Base-by-base conservation (phyloP, 1,284 basidiomycete genomes). In the Wolfiporia cocos region DNA sequence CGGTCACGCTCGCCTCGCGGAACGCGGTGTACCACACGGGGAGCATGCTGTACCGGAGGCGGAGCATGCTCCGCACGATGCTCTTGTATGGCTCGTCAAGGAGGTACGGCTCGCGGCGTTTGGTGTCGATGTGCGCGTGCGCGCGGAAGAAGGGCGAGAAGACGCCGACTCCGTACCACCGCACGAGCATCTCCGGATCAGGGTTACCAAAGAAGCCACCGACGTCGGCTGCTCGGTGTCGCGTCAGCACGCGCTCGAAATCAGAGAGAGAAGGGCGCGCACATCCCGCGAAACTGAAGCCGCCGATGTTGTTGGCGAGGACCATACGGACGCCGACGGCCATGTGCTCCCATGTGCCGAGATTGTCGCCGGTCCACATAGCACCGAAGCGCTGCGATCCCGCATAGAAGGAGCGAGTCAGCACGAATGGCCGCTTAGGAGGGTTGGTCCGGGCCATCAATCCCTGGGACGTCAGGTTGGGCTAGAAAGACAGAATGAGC, bases 181-280 rank as follows among this genome's bases (percentile, higher is more conserved):
- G 78, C 6, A 95, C 84, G 22, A 99, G 82, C 80, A 98, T 92
- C 60, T 99, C 95, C 1, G 85, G 74, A 30, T 85, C 77, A 0
- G 96, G 95, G 64, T 99, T 96, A 37, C 95, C 95, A 59, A 99
- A 99, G 81, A 98, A 99, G 14, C 95, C 95, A 30, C 95, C 94
- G 37, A 98, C 91, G 57, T 99, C 95, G 44, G 95, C 91, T 94
- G 53, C 5, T 34, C 37, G 30, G 20, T 22, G 23, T 5, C 14
- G 23, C 18, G 38, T 41, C 11, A 35, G 33, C 23, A 34, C 20
- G 10, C 18, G 14, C 5, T 39, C 12, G 29, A 26, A 23, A 7
- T 4, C 6, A 17, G 9, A 22, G 32, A 7, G 34, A 26, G 21
- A 15, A 22, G 39, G 43, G 43, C 28, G 46, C 88, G 57, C 61